Evolutionary conservation across 306 rosid genomes (phyloP).

Genomic region (Corylus avellana): DNA sequence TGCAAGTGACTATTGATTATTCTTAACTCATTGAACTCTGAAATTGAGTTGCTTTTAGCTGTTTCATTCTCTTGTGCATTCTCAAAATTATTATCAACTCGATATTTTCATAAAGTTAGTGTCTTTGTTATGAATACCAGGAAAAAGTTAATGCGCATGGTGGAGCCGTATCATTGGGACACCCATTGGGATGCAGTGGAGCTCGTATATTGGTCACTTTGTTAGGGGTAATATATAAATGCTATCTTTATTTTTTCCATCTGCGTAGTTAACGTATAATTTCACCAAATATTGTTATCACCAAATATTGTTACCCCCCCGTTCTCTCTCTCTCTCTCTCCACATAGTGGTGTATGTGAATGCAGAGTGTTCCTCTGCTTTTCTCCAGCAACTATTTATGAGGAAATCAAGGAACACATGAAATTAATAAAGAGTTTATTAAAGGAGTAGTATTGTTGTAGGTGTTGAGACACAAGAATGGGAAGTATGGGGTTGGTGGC

Average conservation of each 20-base stretch:
- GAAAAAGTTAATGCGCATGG: constrained; percentile 79
- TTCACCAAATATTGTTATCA: not conserved
- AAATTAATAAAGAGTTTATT: constrained; percentile 15
- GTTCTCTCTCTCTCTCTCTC: not conserved
- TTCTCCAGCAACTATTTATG: not conserved
- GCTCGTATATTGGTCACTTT: constrained; percentile 92
- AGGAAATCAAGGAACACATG: constrained; percentile 4
- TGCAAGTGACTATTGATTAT: constrained; percentile 17
- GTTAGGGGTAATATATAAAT: constrained; percentile 65
- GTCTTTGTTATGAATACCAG: constrained; percentile 51
- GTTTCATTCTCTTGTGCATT: not conserved
- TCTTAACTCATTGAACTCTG: not conserved
- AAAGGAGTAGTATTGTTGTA: constrained; percentile 37
- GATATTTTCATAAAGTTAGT: constrained; percentile 18
- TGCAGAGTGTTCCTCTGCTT: not conserved
- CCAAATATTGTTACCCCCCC: not conserved
- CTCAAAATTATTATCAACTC: not conserved
- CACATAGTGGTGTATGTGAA: not conserved
- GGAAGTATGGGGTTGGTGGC: constrained; percentile 78
- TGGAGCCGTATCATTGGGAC: constrained; percentile 95
- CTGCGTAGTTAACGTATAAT: not conserved
- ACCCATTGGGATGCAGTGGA: constrained; percentile 95
- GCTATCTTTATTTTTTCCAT: not conserved
- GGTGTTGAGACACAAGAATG: constrained; percentile 78
- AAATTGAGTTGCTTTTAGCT: not conserved